Conservation (phyloP, 805 yeast genomes). For the Starmera quercuum region DNA sequence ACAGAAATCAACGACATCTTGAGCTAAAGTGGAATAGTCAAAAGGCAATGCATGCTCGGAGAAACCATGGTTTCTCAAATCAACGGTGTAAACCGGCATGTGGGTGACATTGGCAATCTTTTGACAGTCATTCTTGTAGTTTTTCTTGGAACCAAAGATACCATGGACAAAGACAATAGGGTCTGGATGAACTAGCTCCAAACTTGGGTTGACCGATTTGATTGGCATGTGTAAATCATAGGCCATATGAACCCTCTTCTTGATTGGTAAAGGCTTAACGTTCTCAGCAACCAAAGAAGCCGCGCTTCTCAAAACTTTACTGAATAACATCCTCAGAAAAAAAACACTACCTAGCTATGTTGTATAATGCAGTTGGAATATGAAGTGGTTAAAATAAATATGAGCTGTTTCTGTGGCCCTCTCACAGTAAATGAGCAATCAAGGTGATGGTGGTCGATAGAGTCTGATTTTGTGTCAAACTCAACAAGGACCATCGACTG, state of each 20-base stretch:
- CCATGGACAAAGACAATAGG: conserved; percentile 42
- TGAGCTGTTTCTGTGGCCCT: no score
- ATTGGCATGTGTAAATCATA: conserved; percentile 19
- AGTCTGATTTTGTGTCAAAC: no score
- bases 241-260: conserved; percentile 14
- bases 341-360: no score
- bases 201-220: conserved; percentile 18
- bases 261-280: conserved; percentile 10
- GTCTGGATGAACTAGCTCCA: conserved; percentile 13
- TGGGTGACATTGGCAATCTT: conserved; percentile 23
- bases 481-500: no score
- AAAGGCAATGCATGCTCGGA: conserved; percentile 34
- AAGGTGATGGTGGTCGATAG: no score
- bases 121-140: conserved; percentile 30
- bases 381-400: no score
- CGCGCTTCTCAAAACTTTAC: background rate
- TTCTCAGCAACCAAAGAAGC: background rate
- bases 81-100: conserved; percentile 32
- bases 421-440: no score
- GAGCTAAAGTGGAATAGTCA: conserved; percentile 30
- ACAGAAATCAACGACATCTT: conserved; percentile 32
- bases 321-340: background rate
- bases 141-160: conserved; percentile 37
- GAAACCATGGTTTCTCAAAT: conserved; percentile 43
- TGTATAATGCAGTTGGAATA: no score